Evolutionary conservation across 2,329 filamentous ascomycete genomes (phyloP).

Genomic region (Colletotrichum magnum): DNA sequence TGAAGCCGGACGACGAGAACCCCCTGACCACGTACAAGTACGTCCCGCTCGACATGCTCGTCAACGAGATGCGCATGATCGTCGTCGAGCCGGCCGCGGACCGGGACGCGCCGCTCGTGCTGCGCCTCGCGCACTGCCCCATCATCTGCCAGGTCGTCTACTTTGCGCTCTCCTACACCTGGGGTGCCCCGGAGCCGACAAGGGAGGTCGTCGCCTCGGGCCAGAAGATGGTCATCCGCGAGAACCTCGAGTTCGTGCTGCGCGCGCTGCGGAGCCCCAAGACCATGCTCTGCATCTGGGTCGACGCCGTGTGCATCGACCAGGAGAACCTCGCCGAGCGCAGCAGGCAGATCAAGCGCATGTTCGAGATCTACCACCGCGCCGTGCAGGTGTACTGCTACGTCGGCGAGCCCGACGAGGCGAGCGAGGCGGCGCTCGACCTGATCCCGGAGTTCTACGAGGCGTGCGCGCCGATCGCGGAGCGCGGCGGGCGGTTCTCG

Average conservation of each 20-base stretch:
- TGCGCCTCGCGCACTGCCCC: slow-evolving; percentile 9
- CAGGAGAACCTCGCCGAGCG: background rate
- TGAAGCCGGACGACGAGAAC: background rate
- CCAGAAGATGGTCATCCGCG: slow-evolving; percentile 7
- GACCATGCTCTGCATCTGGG: background rate
- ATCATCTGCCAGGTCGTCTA: slow-evolving; percentile 4
- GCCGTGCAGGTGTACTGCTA: background rate
- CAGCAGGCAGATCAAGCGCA: background rate
- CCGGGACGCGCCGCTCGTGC: background rate
- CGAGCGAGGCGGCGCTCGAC: background rate
- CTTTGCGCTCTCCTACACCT: slow-evolving; percentile 6
- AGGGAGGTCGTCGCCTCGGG: background rate
- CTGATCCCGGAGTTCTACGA: background rate
- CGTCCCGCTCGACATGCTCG: slow-evolving; percentile 4
- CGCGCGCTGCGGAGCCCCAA: background rate
- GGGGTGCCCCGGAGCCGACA: background rate
- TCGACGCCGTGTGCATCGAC: slow-evolving; percentile 6
- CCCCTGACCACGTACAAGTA: background rate
- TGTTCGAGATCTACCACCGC: slow-evolving; percentile 7
- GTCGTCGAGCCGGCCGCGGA: background rate
- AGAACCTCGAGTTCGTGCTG: slow-evolving; percentile 11
- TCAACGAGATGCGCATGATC: background rate
- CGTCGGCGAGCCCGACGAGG: background rate
- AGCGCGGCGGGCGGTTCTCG: background rate
- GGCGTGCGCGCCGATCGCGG: background rate